Evolutionary conservation across 2,329 filamentous ascomycete genomes (phyloP), one percentile per base, ranked within the genome.

Genomic region (Ceratocystis lukuohia): DNA sequence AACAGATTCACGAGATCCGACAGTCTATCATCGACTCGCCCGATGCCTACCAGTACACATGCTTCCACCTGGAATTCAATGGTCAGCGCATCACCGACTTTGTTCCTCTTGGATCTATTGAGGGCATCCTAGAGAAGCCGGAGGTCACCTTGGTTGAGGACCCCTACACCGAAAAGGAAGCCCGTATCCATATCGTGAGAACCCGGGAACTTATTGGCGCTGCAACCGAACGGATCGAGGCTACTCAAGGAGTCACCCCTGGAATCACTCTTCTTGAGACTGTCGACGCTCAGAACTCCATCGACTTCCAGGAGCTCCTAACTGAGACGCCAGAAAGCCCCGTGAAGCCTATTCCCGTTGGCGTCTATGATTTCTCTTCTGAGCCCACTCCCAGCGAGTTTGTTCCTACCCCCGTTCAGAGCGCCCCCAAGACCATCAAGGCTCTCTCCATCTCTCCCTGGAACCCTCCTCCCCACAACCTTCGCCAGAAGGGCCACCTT

Each of bases 121-220:
- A 88, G 61, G 91, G 84, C 66, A 83, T 99, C 66, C 84, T 84
- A 65, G 77, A 87, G 44, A 86, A 91, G 69, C 88, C 92, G 45
- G 88, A 92, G 72, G 82, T 96, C 67, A 83, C 82, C 65, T 79
- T 99, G 71, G 85, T 96, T 65, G 88, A 96, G 77, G 94, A 99
- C 74, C 90, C 95, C 59, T 99, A 99, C 76, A 99, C 91, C 56
- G 94, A 99, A 79, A 97, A 96, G 79, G 94, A 99, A 78, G 93
- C 94, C 37, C 87, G 95, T 70, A 88, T 99, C 80, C 94, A 99
- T 77, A 80, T 97, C 70, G 85, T 99, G 64, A 84, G 94, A 70
- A 88, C 96, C 69, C 84, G 94, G 69, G 94, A 99, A 74, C 82
- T 99, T 70, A 91, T 99, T 71, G 94, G 94, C 62, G 93, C 93